A percentile compares a stretch with the other conserved stretches of the same genome.
Evolutionary conservation across 768 basidiomycete genomes (phyloP).

Genomic region (Termitomyces sp.): DNA sequence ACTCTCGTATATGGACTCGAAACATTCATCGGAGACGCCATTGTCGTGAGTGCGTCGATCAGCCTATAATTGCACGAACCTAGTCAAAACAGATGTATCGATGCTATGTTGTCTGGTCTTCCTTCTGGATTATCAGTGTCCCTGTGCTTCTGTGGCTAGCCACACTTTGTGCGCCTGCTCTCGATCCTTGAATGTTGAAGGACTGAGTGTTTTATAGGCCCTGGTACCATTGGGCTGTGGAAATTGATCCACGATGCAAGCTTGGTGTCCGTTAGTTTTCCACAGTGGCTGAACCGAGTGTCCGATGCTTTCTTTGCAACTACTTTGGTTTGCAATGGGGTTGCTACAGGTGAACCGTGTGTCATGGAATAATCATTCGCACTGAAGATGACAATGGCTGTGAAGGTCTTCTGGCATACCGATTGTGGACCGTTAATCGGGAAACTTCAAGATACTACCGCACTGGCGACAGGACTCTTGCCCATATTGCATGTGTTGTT

Average conservation of each 20-base stretch:
- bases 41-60: background rate
- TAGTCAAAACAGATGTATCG: background rate
- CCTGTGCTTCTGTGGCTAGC: background rate
- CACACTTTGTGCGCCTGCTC: background rate
- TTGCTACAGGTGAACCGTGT: background rate
- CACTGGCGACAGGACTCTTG: background rate
- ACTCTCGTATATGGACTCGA: background rate
- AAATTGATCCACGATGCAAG: background rate
- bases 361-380: too few relatives aligned
- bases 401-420: slow-evolving; percentile 6
- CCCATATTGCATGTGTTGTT: background rate
- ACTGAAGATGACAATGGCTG: too few relatives aligned
- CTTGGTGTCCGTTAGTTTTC: too few relatives aligned
- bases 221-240: background rate
- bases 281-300: background rate
- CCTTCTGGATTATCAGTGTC: background rate
- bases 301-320: background rate
- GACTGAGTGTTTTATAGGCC: background rate
- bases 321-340: background rate
- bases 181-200: background rate
- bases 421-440: background rate
- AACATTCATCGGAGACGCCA: background rate
- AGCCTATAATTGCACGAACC: background rate
- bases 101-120: slow-evolving; percentile 4
- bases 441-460: background rate